These are phyloP conservation scores for Phytophthora cactorum DNA, from an alignment of 352 stramenopile species.

Conservation along the genomic window DNA sequence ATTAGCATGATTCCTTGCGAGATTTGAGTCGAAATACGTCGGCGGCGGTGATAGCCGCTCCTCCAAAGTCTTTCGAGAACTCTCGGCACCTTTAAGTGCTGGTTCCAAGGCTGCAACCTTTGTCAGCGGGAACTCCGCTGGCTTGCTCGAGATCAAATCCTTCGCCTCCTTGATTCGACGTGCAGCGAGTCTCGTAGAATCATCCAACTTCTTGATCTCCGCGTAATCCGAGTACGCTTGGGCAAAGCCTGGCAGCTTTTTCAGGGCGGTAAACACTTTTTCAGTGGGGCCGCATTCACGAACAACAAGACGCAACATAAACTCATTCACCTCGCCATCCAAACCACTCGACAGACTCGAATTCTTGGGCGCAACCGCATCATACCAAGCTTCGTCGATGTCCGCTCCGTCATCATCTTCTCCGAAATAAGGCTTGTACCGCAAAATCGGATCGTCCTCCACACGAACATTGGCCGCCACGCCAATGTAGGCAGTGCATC, in stretches of 20 bases:
- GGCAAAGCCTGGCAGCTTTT: slow-evolving; percentile 57
- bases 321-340: slow-evolving; percentile 75
- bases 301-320: slow-evolving; percentile 69
- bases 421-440: slow-evolving; percentile 92
- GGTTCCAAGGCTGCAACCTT: slow-evolving; percentile 49
- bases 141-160: slow-evolving; percentile 35
- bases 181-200: slow-evolving; percentile 43
- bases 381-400: slow-evolving; percentile 79
- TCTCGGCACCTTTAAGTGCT: slow-evolving; percentile 25
- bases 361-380: slow-evolving; percentile 49
- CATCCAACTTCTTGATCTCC: slow-evolving; percentile 74
- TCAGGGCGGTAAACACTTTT: slow-evolving; percentile 69
- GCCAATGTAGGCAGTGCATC: slow-evolving; percentile 68
- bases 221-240: slow-evolving; percentile 71
- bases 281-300: slow-evolving; percentile 56
- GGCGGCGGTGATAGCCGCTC: slow-evolving; percentile 55
- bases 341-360: slow-evolving; percentile 51
- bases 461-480: slow-evolving; percentile 77
- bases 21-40: slow-evolving; percentile 79
- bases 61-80: slow-evolving; percentile 28
- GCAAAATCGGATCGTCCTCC: slow-evolving; percentile 90
- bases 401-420: slow-evolving; percentile 88
- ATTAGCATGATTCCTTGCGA: slow-evolving; percentile 38
- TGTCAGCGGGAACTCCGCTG: slow-evolving; percentile 29
- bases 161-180: slow-evolving; percentile 55